phyloP scores from a whole-genome alignment of 2,329 filamentous ascomycete genomes.

The Penicillium sp. region DNA sequence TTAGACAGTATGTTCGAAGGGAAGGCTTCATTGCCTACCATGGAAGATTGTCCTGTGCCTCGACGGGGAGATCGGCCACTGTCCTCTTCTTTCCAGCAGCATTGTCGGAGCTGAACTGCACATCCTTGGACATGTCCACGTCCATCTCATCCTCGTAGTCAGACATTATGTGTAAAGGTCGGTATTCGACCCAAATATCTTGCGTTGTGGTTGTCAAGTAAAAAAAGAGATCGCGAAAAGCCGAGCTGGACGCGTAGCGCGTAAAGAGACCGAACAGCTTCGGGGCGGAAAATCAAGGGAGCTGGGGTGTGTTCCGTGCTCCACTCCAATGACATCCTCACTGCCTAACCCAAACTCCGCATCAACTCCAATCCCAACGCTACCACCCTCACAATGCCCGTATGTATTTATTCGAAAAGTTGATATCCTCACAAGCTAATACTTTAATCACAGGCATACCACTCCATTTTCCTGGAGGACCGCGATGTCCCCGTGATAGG shows the following conservation, averaged over 20 bases:
- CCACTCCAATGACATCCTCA: constrained; percentile 32
- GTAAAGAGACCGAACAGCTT: constrained; percentile 40
- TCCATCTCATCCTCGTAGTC: constrained; percentile 69
- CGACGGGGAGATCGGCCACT: constrained; percentile 87
- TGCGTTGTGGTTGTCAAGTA: background rate
- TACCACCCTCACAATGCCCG: constrained; percentile 46
- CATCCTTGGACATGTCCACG: constrained; percentile 57
- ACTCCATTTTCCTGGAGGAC: constrained; percentile 92
- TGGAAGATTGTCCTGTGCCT: constrained; percentile 89
- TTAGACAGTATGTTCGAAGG: background rate
- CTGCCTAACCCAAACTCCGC: constrained; percentile 16
- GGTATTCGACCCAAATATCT: background rate
- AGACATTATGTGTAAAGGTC: constrained; percentile 45
- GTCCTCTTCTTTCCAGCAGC: constrained; percentile 78
- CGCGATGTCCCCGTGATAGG: constrained; percentile 67
- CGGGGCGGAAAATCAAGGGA: constrained; percentile 41
- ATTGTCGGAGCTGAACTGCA: constrained; percentile 72
- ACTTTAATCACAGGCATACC: constrained; percentile 71
- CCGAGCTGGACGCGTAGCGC: constrained; percentile 38
- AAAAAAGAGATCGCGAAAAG: constrained; percentile 10
- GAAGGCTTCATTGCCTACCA: constrained; percentile 60
- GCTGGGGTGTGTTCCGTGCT: constrained; percentile 14
- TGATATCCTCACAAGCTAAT: background rate
- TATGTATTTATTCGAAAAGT: constrained; percentile 28
- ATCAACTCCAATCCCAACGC: constrained; percentile 9